A percentile compares a stretch with the other conserved stretches of the same genome.
phyloP scores from a whole-genome alignment of 768 basidiomycete genomes.

The Lentinula edodes region DNA sequence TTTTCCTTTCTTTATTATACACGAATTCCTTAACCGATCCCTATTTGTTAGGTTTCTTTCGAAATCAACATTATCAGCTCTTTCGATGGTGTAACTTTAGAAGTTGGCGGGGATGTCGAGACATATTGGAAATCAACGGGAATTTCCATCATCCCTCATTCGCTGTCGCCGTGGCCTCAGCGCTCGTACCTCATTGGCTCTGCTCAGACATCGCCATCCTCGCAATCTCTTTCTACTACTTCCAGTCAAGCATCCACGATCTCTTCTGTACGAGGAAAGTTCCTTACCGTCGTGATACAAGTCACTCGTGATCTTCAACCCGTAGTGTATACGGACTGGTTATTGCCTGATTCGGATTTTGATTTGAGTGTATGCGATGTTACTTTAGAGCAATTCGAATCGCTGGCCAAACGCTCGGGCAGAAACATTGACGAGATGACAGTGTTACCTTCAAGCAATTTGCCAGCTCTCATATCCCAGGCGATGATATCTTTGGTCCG shows the following conservation, averaged over 20 bases:
- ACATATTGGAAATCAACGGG: constrained; percentile 97
- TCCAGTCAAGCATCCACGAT: constrained; percentile 65
- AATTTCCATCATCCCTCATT: constrained; percentile 39
- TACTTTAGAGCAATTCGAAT: constrained; percentile 73
- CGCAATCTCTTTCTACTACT: constrained; percentile 42
- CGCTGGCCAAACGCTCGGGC: constrained; percentile 50
- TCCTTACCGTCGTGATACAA: constrained; percentile 82
- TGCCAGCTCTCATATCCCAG: constrained; percentile 38
- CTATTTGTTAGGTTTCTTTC: constrained; percentile 67
- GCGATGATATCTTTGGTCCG: constrained; percentile 70
- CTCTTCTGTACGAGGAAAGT: constrained; percentile 87
- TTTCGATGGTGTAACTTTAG: constrained; percentile 87
- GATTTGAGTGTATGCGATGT: constrained; percentile 83
- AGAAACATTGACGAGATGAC: constrained; percentile 30
- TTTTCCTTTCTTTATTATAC: constrained; percentile 2
- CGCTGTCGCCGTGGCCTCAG: constrained; percentile 31
- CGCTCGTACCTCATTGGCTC: constrained; percentile 46
- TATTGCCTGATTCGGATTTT: constrained; percentile 64
- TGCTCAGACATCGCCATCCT: constrained; percentile 67
- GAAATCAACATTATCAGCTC: constrained; percentile 83
- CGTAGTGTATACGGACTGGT: constrained; percentile 74
- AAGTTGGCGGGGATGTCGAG: constrained; percentile 92
- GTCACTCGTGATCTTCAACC: constrained; percentile 91
- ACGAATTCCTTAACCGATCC: constrained; percentile 7
- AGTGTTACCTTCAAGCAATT: constrained; percentile 30